phyloP scores from a whole-genome alignment of 306 rosid genomes.

The Luffa acutangula region DNA sequence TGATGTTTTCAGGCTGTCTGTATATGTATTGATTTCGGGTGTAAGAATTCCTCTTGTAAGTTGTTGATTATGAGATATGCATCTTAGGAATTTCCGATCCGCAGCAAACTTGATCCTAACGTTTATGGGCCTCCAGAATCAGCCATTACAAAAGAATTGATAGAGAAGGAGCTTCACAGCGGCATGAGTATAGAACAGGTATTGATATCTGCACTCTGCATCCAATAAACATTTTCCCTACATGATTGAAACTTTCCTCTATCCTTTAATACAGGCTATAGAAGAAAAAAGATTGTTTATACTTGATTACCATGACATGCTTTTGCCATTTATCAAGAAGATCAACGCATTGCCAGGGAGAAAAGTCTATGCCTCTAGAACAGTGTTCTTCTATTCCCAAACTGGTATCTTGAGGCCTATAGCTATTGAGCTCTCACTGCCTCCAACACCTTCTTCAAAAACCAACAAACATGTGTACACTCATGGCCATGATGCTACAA shows the following conservation, averaged over 20 bases:
- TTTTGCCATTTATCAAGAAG: conserved; percentile 73
- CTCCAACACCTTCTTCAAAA: conserved; percentile 41
- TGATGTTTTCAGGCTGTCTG: conserved; percentile 4
- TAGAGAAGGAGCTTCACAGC: conserved; percentile 66
- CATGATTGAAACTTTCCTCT: conserved; percentile 6
- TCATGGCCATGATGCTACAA: conserved; percentile 76
- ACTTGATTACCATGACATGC: conserved; percentile 69
- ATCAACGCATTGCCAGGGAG: conserved; percentile 71
- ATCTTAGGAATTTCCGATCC: conserved; percentile 68
- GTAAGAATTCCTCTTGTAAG: background rate
- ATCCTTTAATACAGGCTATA: conserved; percentile 43
- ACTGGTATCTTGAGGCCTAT: conserved; percentile 48
- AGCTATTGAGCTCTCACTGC: conserved; percentile 84
- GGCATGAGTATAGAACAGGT: conserved; percentile 79
- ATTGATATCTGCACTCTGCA: background rate
- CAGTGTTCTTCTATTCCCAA: conserved; percentile 44
- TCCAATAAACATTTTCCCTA: background rate
- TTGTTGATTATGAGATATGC: conserved; percentile 8
- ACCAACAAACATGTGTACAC: conserved; percentile 45
- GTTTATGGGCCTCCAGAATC: conserved; percentile 73
- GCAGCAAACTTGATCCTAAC: conserved; percentile 65
- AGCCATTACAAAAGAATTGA: conserved; percentile 60
- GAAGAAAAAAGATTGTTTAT: conserved; percentile 79
- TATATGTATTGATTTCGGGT: background rate
- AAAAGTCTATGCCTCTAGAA: conserved; percentile 80